Conservation (phyloP, 768 basidiomycete species). For the Mycena polygramma region DNA sequence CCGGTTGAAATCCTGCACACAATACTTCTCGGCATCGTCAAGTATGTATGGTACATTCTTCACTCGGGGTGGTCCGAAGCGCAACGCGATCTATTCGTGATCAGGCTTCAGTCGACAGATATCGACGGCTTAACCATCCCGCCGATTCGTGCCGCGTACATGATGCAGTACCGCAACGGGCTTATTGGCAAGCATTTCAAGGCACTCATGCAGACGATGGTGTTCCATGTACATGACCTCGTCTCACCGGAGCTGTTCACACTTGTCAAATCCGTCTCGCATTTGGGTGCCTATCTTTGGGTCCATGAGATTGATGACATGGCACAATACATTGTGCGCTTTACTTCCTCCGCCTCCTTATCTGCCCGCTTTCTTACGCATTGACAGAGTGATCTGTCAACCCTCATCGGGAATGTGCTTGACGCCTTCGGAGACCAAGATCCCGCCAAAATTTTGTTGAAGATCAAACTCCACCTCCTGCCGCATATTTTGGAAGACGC, state of each 20-base stretch:
- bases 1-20: not conserved
- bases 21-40: conserved; percentile 40
- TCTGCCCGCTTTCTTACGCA: too few species aligned
- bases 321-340: conserved; percentile 47
- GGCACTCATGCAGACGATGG: conserved; percentile 44
- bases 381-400: conserved; percentile 30
- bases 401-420: conserved; percentile 49
- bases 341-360: too few species aligned
- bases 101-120: conserved; percentile 45
- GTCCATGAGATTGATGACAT: conserved; percentile 46
- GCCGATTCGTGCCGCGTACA: conserved; percentile 41
- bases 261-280: conserved; percentile 40
- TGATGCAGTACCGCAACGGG: conserved; percentile 49
- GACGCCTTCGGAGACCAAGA: conserved; percentile 49
- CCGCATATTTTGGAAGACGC: conserved; percentile 46
- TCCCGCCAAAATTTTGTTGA: conserved; percentile 47
- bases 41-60: conserved; percentile 40
- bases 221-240: conserved; percentile 49
- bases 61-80: conserved; percentile 42
- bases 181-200: conserved; percentile 55
- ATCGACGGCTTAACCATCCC: conserved; percentile 28
- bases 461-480: conserved; percentile 52
- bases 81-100: conserved; percentile 40
- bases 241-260: conserved; percentile 36
- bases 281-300: conserved; percentile 49